phyloP scores from a whole-genome alignment of 2,329 filamentous ascomycete species.

The Neonectria neomacrospora region DNA sequence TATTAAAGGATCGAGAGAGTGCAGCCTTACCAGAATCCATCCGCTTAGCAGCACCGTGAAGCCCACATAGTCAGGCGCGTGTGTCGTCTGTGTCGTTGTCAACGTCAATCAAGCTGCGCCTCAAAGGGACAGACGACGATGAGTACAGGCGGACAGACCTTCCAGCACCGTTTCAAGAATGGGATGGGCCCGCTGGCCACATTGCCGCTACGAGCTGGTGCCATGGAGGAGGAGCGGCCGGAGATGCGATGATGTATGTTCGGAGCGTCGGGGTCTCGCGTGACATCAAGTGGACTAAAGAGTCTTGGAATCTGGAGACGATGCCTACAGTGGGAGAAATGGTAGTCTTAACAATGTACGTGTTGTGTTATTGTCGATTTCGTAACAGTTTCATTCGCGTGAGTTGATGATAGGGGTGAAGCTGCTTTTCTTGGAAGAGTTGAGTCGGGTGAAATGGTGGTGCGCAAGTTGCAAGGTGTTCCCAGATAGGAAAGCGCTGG shows the following conservation, averaged over 20 bases:
- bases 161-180: constrained; percentile 58
- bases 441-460: not conserved
- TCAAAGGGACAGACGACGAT: not conserved
- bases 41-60: constrained; percentile 75
- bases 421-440: not conserved
- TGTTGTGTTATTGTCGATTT: not conserved
- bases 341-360: not conserved
- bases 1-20: constrained; percentile 16
- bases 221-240: constrained; percentile 37
- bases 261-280: constrained; percentile 14
- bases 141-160: constrained; percentile 47
- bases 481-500: not conserved
- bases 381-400: not conserved
- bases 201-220: constrained; percentile 37
- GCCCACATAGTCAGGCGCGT: constrained; percentile 89
- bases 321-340: not conserved
- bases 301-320: not conserved
- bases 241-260: constrained; percentile 8
- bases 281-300: constrained; percentile 25
- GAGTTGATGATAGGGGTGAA: not conserved
- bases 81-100: constrained; percentile 69
- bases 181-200: constrained; percentile 38
- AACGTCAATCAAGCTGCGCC: constrained; percentile 3
- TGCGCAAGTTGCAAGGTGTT: constrained; percentile 6
- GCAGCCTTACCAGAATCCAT: constrained; percentile 67